Evolutionary conservation across 2,329 filamentous ascomycete genomes (phyloP), one percentile per base, ranked within the genome.

Genomic region (Fusarium compactum): DNA sequence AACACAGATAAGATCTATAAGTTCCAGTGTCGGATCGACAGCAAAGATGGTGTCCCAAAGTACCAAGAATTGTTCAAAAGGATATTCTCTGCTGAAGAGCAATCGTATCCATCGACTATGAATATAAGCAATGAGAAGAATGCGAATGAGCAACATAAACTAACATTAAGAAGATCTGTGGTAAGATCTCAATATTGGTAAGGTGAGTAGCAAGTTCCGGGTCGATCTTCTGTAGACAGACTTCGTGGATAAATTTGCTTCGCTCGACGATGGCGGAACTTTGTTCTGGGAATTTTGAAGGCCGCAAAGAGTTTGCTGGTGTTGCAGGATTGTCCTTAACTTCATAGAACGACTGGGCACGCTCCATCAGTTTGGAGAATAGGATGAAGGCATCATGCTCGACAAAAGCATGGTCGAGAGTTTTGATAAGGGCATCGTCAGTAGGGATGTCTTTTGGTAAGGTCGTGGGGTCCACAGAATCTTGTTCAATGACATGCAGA

Each of bases 1-100:
- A 54, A 98, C 90, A 73, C 95, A 98, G n/a, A 98, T 90, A 58
- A 96, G 86, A 76, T 98, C 94, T 72, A 98, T 89, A 32, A 98
- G 83, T 52, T 94, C 89, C 29, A 97, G 82, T 1, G 88, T 86
- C 10, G 95, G 87, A 74, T 97, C 95, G 75, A 97, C 89, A 3
- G 95, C 92, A 78, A 99, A 97, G 2, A 99, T 85, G 10, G 91
- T 87, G 81, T 99, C 96, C 96, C 96, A 99, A 59, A 99, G 86
- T 24, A 89, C 84, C 40, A 99, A 86, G 43, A 95, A 87, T 67
- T 97, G 90, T 57, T 95, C 89, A 66, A 98, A 97, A 0, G 93
- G 89, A 74, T 98, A 98, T 78, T 99, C 96, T 71, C 96, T 89
- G 51, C 95, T 95, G 76, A 98, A 98, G 0, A 99, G 82, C 2